Conservation (phyloP, 345 rosid genomes). For the Geranium rotundifolium region DNA sequence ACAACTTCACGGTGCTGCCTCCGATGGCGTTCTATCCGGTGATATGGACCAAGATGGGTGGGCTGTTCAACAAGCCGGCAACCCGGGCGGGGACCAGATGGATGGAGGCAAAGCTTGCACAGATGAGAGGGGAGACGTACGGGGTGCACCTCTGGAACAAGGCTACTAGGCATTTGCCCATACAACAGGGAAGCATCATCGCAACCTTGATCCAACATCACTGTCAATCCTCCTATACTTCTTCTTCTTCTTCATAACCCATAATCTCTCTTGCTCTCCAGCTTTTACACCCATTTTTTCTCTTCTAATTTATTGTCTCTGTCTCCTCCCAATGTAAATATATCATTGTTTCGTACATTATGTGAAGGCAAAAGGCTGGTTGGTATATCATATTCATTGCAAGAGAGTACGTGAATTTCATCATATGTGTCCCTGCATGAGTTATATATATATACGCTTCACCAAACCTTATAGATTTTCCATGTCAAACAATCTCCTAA, state of each 20-base stretch:
- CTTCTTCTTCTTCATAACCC: no score
- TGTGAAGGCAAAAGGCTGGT: no score
- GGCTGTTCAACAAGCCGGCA: constrained; percentile 43
- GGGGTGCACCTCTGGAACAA: constrained; percentile 80
- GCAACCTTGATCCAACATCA: constrained; percentile 32
- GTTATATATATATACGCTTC: no score
- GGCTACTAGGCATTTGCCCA: constrained; percentile 35
- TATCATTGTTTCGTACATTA: no score
- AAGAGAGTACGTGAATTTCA: no score
- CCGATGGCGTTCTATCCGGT: constrained; percentile 68
- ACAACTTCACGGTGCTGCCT: constrained; percentile 40
- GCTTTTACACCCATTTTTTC: no score
- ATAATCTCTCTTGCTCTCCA: no score
- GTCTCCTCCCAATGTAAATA: no score
- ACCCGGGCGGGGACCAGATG: constrained; percentile 20
- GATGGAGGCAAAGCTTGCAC: constrained; percentile 38
- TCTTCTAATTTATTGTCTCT: no score
- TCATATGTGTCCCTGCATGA: no score
- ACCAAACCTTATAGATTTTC: no score
- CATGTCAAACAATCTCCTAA: constrained; percentile 41
- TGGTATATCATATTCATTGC: no score
- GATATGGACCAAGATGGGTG: constrained; percentile 42
- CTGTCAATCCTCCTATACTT: constrained; percentile 22
- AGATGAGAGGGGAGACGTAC: constrained; percentile 32
- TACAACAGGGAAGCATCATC: constrained; percentile 59